Percentiles rank a stretch among this genome's conserved stretches.
phyloP scores from a whole-genome alignment of 441 rosid species.

The Croton laevigatus region DNA sequence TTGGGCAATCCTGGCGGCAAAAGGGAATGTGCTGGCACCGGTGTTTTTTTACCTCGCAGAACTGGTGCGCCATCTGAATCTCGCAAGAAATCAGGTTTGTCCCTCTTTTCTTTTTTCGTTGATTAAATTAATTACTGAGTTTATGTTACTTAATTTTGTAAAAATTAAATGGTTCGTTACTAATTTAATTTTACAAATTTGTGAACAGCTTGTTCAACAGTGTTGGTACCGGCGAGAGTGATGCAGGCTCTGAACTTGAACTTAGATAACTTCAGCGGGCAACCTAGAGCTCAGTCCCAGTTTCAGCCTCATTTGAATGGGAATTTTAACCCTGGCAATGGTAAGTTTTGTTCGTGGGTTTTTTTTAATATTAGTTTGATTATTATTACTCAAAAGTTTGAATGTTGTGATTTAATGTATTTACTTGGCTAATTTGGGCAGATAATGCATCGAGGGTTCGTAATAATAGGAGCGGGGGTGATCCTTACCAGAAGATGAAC shows the following conservation, averaged over 20 bases:
- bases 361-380: neutral
- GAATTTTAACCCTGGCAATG: constrained; percentile 12
- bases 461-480: constrained; percentile 6
- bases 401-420: neutral
- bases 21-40: constrained; percentile 71
- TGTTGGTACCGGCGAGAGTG: constrained; percentile 70
- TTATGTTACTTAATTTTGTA: no score
- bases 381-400: neutral
- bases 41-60: constrained; percentile 80
- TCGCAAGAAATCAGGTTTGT: constrained; percentile 51
- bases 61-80: constrained; percentile 32
- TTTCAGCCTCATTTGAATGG: constrained; percentile 33
- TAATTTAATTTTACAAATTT: neutral
- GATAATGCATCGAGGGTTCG: constrained; percentile 29
- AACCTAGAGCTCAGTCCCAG: constrained; percentile 14
- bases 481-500: constrained; percentile 28
- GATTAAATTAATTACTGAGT: neutral
- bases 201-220: constrained; percentile 42
- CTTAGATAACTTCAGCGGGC: constrained; percentile 33
- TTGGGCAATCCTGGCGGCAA: constrained; percentile 43
- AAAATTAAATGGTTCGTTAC: neutral
- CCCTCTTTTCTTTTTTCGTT: no score
- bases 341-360: constrained; percentile 9
- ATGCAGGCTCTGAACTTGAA: constrained; percentile 67
- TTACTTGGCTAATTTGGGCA: neutral